Base-by-base conservation (phyloP, 768 basidiomycete genomes). In the Antrodiella citrinella region DNA sequence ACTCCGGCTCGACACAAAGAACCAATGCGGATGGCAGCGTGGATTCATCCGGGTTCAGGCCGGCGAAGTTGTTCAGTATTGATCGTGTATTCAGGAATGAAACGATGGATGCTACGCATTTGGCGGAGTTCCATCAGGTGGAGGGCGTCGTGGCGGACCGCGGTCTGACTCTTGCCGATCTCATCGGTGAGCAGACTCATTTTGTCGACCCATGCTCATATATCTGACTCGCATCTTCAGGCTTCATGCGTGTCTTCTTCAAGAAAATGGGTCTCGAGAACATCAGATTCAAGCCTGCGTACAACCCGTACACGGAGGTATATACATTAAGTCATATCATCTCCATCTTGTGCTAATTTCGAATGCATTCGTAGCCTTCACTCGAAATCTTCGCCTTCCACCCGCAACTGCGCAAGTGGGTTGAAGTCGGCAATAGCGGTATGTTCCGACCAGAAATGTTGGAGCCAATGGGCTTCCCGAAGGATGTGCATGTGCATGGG, bases 401-500 rank as follows among this genome's bases (percentile, higher is more conserved):
- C 61, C 91, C 93, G 35, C 80, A 84, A 68, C 78, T 98, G 35
- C 75, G 88, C 65, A 87, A 88, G 60, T 96, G 93, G 92, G 94
- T 98, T 26, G 95, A 97, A 67, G 91, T 98, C 25, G 95, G 95
- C 26, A 98, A 98, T 70, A 95, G 92, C 63, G 96, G 96, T 20
- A 95, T 99, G 89, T 99, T 99, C 83, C 82, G 96, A 26, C 96
- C 96, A 3, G 96, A 99, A 66, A 97, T 99, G 95, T 74, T 99
- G 25, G 93, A 93, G 65, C 93, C 96, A 4, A 97, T 98, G 94
- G 96, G 96, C 25, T 84, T 98, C 64, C 96, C 96, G 0, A 87
- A 90, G 56, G 93, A 93, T 61, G 92, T 98, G 10, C 84, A 93
- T 21, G 95, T 97, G 21, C 90, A 93, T 54, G 96, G 96, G 15